Conservation (phyloP, 176 grass and related monocot species). For the Musa beccarii region DNA sequence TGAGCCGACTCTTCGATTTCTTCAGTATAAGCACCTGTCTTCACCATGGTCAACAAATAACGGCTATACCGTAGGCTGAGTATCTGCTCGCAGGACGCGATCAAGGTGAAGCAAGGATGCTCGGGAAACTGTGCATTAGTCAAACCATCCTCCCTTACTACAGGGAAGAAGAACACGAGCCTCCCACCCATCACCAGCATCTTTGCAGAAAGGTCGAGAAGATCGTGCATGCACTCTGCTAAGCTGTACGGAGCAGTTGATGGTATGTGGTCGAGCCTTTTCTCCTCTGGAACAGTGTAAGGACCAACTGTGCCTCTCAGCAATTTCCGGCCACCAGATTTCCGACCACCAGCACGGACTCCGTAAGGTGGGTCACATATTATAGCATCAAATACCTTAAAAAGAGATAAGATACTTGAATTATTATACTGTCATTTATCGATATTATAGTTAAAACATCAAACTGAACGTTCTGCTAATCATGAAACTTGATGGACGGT, state of each 20-base stretch:
- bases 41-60: slow-evolving; percentile 80
- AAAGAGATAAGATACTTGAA: not conserved
- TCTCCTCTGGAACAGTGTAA: slow-evolving; percentile 83
- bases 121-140: slow-evolving; percentile 35
- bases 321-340: slow-evolving; percentile 76
- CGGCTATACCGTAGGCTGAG: slow-evolving; percentile 76
- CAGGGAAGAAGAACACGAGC: slow-evolving; percentile 71
- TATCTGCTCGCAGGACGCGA: slow-evolving; percentile 70
- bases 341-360: slow-evolving; percentile 82
- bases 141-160: slow-evolving; percentile 49
- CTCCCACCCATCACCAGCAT: slow-evolving; percentile 78
- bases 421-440: not conserved
- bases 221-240: slow-evolving; percentile 71
- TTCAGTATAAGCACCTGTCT: slow-evolving; percentile 38
- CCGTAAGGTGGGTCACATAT: slow-evolving; percentile 95
- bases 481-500: too few relatives aligned
- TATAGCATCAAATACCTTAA: slow-evolving; percentile 79
- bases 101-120: slow-evolving; percentile 80
- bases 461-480: too few relatives aligned
- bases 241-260: slow-evolving; percentile 81
- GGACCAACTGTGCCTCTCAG: slow-evolving; percentile 57
- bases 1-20: slow-evolving; percentile 40
- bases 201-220: slow-evolving; percentile 63
- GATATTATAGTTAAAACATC: too few relatives aligned
- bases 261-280: slow-evolving; percentile 78